phyloP scores from a whole-genome alignment of 371 early-diverging fungal genomes.

The Neoconidiobolus thromboides region DNA sequence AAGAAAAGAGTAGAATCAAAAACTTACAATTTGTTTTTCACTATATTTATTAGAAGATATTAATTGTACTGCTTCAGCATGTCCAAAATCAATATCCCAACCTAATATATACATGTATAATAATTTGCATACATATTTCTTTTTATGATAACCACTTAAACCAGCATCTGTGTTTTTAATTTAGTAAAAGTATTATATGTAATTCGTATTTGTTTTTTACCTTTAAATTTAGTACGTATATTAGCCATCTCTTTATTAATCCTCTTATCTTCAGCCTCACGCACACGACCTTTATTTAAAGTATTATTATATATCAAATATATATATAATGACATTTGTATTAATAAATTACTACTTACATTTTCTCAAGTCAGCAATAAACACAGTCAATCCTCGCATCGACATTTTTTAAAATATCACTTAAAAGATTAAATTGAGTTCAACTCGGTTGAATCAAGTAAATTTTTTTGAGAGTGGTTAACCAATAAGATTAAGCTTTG shows the following conservation, averaged over 20 bases:
- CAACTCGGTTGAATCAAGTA: too few species aligned
- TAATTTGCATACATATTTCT: constrained; percentile 94
- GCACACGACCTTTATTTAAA: constrained; percentile 57
- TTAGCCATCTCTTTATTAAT: constrained; percentile 98
- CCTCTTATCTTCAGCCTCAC: constrained; percentile 89
- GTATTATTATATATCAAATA: not conserved
- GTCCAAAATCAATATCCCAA: constrained; percentile 94
- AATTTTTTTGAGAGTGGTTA: too few species aligned
- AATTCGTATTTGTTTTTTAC: constrained; percentile 17
- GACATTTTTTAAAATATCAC: constrained; percentile 12
- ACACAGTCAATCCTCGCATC: constrained; percentile 68
- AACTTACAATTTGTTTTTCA: constrained; percentile 85
- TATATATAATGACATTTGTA: too few species aligned
- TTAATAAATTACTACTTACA: constrained; percentile 13
- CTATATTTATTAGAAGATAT: constrained; percentile 76
- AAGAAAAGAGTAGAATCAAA: not conserved
- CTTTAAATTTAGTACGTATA: constrained; percentile 93
- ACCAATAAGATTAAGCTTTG: too few species aligned
- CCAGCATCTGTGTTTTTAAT: constrained; percentile 37
- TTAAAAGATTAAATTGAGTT: too few species aligned
- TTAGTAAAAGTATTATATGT: not conserved
- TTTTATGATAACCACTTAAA: constrained; percentile 91
- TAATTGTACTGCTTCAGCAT: constrained; percentile 85
- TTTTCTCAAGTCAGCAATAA: constrained; percentile 61
- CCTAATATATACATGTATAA: constrained; percentile 96